Evolutionary conservation across 1,139 yeast genomes (phyloP), one percentile per base, ranked within the genome.

Genomic region (Williopsis jadinii): DNA sequence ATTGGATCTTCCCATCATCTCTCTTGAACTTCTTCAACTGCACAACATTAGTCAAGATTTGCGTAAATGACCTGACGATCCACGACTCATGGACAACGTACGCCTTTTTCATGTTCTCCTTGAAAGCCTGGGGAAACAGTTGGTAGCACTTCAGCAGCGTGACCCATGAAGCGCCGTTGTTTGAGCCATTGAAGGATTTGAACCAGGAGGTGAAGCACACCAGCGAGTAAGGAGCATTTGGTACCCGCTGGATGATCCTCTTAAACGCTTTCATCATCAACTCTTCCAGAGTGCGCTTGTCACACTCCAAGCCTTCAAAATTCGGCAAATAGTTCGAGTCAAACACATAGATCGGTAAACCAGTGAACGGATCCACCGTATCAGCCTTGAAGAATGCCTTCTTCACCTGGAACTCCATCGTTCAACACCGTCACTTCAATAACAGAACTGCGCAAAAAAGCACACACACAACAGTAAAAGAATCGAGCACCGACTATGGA

Each of bases 1-100:
- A 53, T 37, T 37, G 49, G 37, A 26, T 41, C 34, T 38, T 49
- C 13, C 44, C 46, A 32, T 40, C 40, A 2, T 36, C 50, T 10
- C 45, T 41, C 39, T 55, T 57, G 38, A 66, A 51, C 49, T 70
- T 66, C 48, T 74, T 68, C 43, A 73, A 62, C 39, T 71, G 70
- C 52, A 78, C 67, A 2, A 80, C 71, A 52, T 83, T 84, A 45
- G 80, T 70, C 46, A 86, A 65, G 40, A 87, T 75, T 44, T 86
- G 92, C 15, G 86, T 75, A 31, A 88, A 73, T 0, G 95, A 83
- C 52, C 88, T 77, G 13, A 87, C 76, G 65, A 92, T 77, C 92
- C 96, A 88, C 41, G 86, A 83, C 54, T 90, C 97, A 61, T 92
- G 97, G 5, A 92, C 95, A 33, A 90, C 74, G 50, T 83, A 84